A percentile compares a stretch with the other conserved stretches of the same genome.
These are phyloP conservation scores for Leccinum uliginosum DNA, from an alignment of 768 basidiomycete species.

Conservation along the genomic window DNA sequence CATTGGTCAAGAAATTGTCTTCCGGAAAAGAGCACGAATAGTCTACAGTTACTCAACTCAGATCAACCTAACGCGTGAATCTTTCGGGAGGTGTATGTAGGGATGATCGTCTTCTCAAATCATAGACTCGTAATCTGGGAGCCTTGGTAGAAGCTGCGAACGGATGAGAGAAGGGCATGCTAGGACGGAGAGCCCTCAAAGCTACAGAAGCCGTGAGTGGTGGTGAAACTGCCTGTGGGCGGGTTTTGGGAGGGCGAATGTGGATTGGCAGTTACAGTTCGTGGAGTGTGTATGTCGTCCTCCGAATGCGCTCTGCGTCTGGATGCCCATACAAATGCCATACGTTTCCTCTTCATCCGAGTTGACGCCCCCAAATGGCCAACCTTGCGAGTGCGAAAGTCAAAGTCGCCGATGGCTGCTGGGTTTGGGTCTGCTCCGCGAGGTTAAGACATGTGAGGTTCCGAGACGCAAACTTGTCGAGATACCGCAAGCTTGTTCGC, in stretches of 20 bases:
- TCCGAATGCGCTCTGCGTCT: slow-evolving; percentile 32
- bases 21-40: neutral
- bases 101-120: slow-evolving; percentile 27
- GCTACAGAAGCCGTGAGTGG: too few relatives aligned
- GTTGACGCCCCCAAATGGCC: slow-evolving; percentile 24
- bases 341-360: slow-evolving; percentile 32
- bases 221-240: too few relatives aligned
- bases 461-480: too few relatives aligned
- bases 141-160: slow-evolving; percentile 58
- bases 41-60: slow-evolving; percentile 3
- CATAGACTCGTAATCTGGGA: slow-evolving; percentile 44
- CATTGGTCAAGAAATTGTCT: slow-evolving; percentile 15
- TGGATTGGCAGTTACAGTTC: too few relatives aligned
- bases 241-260: too few relatives aligned
- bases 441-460: too few relatives aligned
- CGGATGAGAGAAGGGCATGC: slow-evolving; percentile 35
- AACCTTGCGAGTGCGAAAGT: slow-evolving; percentile 58
- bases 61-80: slow-evolving; percentile 14
- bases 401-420: slow-evolving; percentile 45
- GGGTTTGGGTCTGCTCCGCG: neutral
- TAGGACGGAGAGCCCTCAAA: slow-evolving; percentile 10
- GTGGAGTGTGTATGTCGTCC: slow-evolving; percentile 47
- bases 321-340: neutral
- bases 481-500: too few relatives aligned
- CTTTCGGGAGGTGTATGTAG: slow-evolving; percentile 18